phyloP scores from a whole-genome alignment of 2,329 filamentous ascomycete genomes.

The Metarhizium anisopliae region DNA sequence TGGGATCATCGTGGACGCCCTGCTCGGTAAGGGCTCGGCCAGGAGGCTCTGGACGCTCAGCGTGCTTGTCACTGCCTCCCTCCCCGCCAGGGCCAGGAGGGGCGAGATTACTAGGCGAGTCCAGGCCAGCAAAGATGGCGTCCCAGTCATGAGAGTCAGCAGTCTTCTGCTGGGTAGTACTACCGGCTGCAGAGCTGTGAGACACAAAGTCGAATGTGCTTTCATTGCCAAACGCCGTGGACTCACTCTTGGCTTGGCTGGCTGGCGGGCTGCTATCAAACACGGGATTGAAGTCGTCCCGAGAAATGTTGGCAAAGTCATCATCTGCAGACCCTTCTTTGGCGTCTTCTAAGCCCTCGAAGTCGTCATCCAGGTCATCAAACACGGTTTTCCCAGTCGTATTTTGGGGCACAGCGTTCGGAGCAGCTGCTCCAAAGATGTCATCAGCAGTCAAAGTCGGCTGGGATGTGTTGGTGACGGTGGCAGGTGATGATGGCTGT shows the following conservation, averaged over 20 bases:
- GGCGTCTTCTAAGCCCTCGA: constrained; percentile 75
- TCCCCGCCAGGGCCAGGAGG: constrained; percentile 6
- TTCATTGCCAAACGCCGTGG: constrained; percentile 42
- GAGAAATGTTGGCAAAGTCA: constrained; percentile 67
- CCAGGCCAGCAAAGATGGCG: constrained; percentile 78
- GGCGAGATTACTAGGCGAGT: constrained; percentile 37
- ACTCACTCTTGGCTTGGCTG: constrained; percentile 45
- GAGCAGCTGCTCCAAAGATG: constrained; percentile 30
- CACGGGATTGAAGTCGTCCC: constrained; percentile 71
- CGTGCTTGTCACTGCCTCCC: constrained; percentile 9
- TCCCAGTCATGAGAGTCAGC: constrained; percentile 77
- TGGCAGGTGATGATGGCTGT: constrained; percentile 22
- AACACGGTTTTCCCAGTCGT: constrained; percentile 44
- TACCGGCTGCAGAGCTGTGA: constrained; percentile 21
- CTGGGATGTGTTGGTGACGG: constrained; percentile 18
- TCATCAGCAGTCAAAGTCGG: constrained; percentile 28
- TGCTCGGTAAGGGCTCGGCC: constrained; percentile 64
- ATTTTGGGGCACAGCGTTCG: constrained; percentile 18
- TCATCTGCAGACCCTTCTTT: constrained; percentile 74
- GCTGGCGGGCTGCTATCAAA: constrained; percentile 63
- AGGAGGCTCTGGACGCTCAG: constrained; percentile 18
- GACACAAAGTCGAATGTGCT: constrained; percentile 52
- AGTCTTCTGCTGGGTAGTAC: constrained; percentile 28
- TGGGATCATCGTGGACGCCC: constrained; percentile 81
- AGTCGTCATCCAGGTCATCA: constrained; percentile 71